Percentiles rank a stretch among this genome's conserved stretches.
phyloP scores from a whole-genome alignment of 192 early-diverging fungal species.

The Dissophora globulifera region DNA sequence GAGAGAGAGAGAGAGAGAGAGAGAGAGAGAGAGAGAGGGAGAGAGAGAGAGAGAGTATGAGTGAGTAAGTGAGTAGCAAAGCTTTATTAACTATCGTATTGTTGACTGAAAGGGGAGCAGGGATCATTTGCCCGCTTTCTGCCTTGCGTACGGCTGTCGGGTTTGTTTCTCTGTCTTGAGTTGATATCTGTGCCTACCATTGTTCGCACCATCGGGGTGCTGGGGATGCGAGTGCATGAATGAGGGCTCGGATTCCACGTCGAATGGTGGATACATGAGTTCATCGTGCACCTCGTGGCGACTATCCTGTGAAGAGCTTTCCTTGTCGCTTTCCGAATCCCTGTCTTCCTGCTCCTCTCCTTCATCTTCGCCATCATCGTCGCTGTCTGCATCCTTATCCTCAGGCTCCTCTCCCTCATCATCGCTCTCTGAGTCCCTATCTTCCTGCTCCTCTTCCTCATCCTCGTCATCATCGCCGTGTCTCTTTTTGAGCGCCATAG shows the following conservation, averaged over 20 bases:
- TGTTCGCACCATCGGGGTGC: not conserved
- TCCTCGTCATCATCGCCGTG: not conserved
- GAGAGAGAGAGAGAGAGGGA: too few relatives aligned
- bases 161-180: too few relatives aligned
- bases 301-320: not conserved
- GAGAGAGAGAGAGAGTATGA: too few relatives aligned
- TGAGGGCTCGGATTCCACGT: not conserved
- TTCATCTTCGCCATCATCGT: not conserved
- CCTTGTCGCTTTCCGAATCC: conserved; percentile 12
- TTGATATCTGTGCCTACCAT: not conserved
- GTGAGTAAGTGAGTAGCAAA: not conserved
- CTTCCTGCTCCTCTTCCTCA: conserved; percentile 48
- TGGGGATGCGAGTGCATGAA: not conserved
- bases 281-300: not conserved
- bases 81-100: too few relatives aligned
- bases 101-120: too few relatives aligned
- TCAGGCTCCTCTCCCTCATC: conserved; percentile 48
- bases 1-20: too few relatives aligned
- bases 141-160: not conserved
- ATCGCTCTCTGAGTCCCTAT: conserved; percentile 57
- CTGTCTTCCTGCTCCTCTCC: conserved; percentile 38
- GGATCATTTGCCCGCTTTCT: too few relatives aligned
- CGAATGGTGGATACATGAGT: conserved; percentile 9
- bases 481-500: too few relatives aligned
- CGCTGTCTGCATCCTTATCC: not conserved